Conservation (phyloP, 2,329 filamentous ascomycete species). For the Coniella vitis region DNA sequence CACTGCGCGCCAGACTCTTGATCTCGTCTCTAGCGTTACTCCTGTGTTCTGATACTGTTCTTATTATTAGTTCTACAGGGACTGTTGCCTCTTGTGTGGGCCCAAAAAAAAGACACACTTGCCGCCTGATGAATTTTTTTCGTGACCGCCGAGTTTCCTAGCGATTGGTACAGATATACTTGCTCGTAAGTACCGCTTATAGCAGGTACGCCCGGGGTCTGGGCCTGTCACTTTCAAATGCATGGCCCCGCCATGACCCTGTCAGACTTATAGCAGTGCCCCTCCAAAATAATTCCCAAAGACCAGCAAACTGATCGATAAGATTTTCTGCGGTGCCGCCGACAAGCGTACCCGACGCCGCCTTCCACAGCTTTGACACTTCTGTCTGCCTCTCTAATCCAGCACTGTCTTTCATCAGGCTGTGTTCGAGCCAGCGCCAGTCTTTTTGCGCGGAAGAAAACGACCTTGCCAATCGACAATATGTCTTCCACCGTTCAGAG, state of each 20-base stretch:
- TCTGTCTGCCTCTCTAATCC: background rate
- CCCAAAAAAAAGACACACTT: no score
- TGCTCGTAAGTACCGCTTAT: background rate
- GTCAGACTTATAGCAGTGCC: background rate
- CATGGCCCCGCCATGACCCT: constrained; percentile 1
- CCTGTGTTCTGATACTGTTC: no score
- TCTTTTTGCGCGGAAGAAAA: constrained; percentile 18
- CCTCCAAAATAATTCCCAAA: background rate
- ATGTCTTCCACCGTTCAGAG: constrained; percentile 44
- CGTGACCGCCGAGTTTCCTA: no score
- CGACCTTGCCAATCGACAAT: constrained; percentile 18
- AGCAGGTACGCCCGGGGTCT: no score
- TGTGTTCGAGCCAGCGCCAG: background rate
- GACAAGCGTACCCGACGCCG: background rate
- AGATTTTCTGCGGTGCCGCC: constrained; percentile 1
- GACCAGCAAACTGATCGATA: background rate
- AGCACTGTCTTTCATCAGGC: background rate
- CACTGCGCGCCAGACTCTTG: no score
- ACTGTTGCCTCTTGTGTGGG: no score
- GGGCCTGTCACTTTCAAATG: constrained; percentile 1
- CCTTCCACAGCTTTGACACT: background rate
- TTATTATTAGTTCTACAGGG: no score
- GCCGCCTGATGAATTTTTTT: background rate
- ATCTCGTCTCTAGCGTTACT: no score
- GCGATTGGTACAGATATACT: background rate